Evolutionary conservation across 2,329 filamentous ascomycete genomes (phyloP).

Genomic region (Pezicula neosporulosa): DNA sequence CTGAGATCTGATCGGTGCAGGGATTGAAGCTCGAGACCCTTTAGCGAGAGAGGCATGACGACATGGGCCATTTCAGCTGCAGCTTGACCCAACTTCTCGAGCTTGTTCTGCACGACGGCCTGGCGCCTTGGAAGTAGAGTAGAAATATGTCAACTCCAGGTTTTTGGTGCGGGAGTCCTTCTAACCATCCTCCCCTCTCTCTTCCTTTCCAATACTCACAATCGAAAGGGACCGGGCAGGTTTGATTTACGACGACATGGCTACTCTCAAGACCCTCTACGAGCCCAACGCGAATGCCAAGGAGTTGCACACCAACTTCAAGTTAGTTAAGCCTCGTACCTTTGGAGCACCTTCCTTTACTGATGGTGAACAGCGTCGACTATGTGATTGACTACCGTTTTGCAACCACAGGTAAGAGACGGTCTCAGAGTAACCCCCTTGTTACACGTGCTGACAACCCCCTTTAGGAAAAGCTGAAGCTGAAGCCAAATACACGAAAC

Average conservation of each 20-base stretch:
- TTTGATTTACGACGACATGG: slow-evolving; percentile 17
- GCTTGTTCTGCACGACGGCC: no score
- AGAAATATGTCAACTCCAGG: no score
- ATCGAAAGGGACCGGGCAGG: slow-evolving; percentile 2
- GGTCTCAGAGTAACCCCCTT: slow-evolving; percentile 5
- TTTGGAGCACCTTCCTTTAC: slow-evolving; percentile 1
- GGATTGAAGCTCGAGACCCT: not conserved
- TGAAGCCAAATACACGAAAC: slow-evolving; percentile 70
- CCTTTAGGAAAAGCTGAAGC: slow-evolving; percentile 63
- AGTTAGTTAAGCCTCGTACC: slow-evolving; percentile 27
- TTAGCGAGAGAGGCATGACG: no score
- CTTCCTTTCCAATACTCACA: no score
- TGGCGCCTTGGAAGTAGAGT: no score
- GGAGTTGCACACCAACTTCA: slow-evolving; percentile 33
- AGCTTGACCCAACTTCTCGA: no score
- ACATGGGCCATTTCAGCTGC: no score
- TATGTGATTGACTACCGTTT: slow-evolving; percentile 83
- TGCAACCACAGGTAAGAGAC: slow-evolving; percentile 54
- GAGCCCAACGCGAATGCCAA: slow-evolving; percentile 13
- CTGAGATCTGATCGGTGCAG: no score
- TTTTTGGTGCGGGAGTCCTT: no score
- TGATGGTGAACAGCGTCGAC: slow-evolving; percentile 59
- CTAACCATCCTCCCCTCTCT: not conserved
- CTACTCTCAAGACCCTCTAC: slow-evolving; percentile 20
- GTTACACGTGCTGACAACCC: slow-evolving; percentile 8